Evolutionary conservation across 2,329 filamentous ascomycete genomes (phyloP).

Genomic region (Neofusicoccum ribis): DNA sequence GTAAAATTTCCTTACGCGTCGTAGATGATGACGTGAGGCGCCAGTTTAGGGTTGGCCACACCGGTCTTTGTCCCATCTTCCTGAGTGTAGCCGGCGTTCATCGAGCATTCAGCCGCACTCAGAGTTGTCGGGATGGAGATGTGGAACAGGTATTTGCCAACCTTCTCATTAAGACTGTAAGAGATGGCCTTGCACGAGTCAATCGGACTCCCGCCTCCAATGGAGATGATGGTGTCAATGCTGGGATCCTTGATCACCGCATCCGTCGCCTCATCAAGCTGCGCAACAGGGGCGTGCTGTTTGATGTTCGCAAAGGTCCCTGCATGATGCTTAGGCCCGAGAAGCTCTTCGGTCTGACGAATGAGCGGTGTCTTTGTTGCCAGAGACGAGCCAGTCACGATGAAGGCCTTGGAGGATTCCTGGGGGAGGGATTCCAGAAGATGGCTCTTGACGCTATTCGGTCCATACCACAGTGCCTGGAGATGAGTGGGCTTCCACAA

Average conservation of each 20-base stretch:
- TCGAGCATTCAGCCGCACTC: slow-evolving; percentile 57
- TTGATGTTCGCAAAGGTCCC: slow-evolving; percentile 58
- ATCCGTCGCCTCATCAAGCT: slow-evolving; percentile 54
- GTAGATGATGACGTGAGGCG: slow-evolving; percentile 54
- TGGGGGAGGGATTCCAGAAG: slow-evolving; percentile 47
- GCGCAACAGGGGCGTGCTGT: slow-evolving; percentile 56
- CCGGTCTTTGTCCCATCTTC: slow-evolving; percentile 52
- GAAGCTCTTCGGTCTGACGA: slow-evolving; percentile 50
- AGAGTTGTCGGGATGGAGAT: slow-evolving; percentile 43
- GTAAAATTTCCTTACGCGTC: slow-evolving; percentile 33
- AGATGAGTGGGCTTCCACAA: slow-evolving; percentile 54
- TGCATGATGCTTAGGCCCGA: slow-evolving; percentile 48
- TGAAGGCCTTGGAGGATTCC: slow-evolving; percentile 55
- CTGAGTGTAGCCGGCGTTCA: slow-evolving; percentile 54
- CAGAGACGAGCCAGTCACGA: slow-evolving; percentile 57
- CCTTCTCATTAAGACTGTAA: slow-evolving; percentile 37
- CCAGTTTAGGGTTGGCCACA: slow-evolving; percentile 45
- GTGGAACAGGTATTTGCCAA: slow-evolving; percentile 37
- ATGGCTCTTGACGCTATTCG: slow-evolving; percentile 48
- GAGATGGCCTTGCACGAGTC: slow-evolving; percentile 46
- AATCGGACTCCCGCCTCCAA: slow-evolving; percentile 58
- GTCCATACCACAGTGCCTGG: slow-evolving; percentile 52
- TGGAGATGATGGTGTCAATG: slow-evolving; percentile 57
- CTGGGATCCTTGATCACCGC: slow-evolving; percentile 45
- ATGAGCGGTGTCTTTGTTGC: slow-evolving; percentile 56